These are phyloP conservation scores for Saksenaea oblongispora DNA, from an alignment of 371 early-diverging fungal species.

Conservation along the genomic window DNA sequence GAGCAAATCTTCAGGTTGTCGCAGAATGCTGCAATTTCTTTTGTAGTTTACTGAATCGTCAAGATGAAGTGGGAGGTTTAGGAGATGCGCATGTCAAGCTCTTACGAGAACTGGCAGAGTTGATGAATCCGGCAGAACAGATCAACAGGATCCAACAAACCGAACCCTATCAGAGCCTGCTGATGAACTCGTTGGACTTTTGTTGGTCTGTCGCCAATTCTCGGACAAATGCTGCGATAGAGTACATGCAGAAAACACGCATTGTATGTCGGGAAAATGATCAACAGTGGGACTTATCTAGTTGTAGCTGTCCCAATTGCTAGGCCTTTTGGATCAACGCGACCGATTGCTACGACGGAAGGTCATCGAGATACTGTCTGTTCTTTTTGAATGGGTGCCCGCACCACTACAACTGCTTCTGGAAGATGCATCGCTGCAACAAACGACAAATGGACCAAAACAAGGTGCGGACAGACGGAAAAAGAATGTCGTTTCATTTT, in stretches of 20 bases:
- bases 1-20: constrained; percentile 10
- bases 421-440: background rate
- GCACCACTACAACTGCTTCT: constrained; percentile 20
- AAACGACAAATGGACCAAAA: background rate
- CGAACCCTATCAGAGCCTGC: constrained; percentile 10
- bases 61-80: background rate
- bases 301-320: constrained; percentile 14
- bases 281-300: background rate
- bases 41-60: constrained; percentile 10
- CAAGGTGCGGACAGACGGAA: background rate
- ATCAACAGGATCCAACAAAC: constrained; percentile 13
- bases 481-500: background rate
- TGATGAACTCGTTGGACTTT: constrained; percentile 39
- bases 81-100: background rate
- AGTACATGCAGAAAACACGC: constrained; percentile 23
- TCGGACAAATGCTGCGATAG: constrained; percentile 2
- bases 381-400: constrained; percentile 26
- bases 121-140: constrained; percentile 24
- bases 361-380: constrained; percentile 33
- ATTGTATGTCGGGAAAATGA: constrained; percentile 18
- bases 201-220: constrained; percentile 33
- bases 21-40: constrained; percentile 27
- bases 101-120: constrained; percentile 4
- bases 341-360: constrained; percentile 26
- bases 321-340: constrained; percentile 16